phyloP scores from a whole-genome alignment of 768 basidiomycete species.

The Neoboletus brunneissimus region DNA sequence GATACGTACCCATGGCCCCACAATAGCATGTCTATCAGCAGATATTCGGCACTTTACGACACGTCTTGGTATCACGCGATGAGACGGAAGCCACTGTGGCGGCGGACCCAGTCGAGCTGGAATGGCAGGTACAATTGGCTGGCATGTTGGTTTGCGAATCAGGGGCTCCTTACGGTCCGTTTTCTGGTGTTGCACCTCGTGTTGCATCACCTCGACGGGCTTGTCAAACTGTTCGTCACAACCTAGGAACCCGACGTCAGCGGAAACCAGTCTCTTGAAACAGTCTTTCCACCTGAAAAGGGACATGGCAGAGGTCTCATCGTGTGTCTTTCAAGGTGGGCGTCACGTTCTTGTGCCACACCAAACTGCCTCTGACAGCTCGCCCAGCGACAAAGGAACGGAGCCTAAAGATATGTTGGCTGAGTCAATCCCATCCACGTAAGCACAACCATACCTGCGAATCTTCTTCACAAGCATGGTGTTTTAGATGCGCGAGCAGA shows the following conservation, averaged over 20 bases:
- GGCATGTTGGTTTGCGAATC: slow-evolving; percentile 29
- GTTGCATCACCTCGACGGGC: slow-evolving; percentile 49
- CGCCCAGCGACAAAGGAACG: slow-evolving; percentile 54
- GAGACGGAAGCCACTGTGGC: slow-evolving; percentile 48
- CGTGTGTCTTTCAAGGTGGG: slow-evolving; percentile 54
- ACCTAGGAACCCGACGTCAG: slow-evolving; percentile 36
- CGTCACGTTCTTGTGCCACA: slow-evolving; percentile 34
- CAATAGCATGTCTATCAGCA: slow-evolving; percentile 45
- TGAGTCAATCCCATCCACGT: neutral
- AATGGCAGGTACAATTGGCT: slow-evolving; percentile 34
- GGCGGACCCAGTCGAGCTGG: slow-evolving; percentile 35
- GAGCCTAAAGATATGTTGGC: slow-evolving; percentile 27
- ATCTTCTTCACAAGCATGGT: slow-evolving; percentile 34
- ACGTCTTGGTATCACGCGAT: slow-evolving; percentile 44
- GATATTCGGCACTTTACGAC: slow-evolving; percentile 48
- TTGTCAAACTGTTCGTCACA: slow-evolving; percentile 51
- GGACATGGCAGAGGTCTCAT: slow-evolving; percentile 30
- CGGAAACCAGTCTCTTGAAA: neutral
- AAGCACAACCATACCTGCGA: slow-evolving; percentile 25
- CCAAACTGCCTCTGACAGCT: slow-evolving; percentile 47
- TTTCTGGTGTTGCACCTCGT: slow-evolving; percentile 40
- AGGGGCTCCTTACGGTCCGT: slow-evolving; percentile 11
- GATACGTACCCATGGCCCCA: slow-evolving; percentile 54
- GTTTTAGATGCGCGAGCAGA: slow-evolving; percentile 48
- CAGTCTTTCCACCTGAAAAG: slow-evolving; percentile 40